Base-by-base conservation (phyloP, 495 filamentous ascomycete genomes). In the Penicillium malachiteum region DNA sequence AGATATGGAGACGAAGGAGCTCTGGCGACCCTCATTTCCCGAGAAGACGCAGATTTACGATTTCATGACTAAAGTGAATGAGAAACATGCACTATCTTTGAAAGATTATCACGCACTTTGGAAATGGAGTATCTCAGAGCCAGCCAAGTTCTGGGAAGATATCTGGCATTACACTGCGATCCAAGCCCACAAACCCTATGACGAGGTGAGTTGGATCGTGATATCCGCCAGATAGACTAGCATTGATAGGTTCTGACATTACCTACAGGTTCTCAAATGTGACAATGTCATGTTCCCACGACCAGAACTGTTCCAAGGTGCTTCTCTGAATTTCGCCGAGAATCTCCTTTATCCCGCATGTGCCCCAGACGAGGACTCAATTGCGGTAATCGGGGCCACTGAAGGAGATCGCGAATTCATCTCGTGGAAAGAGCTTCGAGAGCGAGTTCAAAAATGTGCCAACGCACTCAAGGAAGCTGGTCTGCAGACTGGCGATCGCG, bases 301-400 rank as follows among this genome's bases (percentile, higher is more conserved):
- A 38, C 92, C 94, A 1, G 72, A 79, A 26, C 97, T 96, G 77
- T 98, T 96, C 66, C 68, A 82, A 39, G 88, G 86, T 7, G 84
- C 88, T 16, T 84, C 73, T 44, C 74, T 96, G 52, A 97, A 97
- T 65, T 96, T 96, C 68, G 91, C 92, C 18, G 89, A 96, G 74
- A 97, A 97, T 70, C 79, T 97, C 32, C 81, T 97, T 7, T 96
- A 84, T 66, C 91, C 92, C 5, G 71, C 76, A 12, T 78, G 77
- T 41, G 67, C 79, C 16, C 82, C 84, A 21, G 72, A 82, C 55
- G 81, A 85, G 46, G 73, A 84, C 51, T 68, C 71, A 3, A 62
- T 78, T 16, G 90, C 90, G 18, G 74, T 92, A 21, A 85, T 94
- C 60, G 86, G 84, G 37, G 89, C 79, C 6, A 92, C 89, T 10